Base-by-base conservation (phyloP, 1,284 basidiomycete species). In the Marasmius sp. region DNA sequence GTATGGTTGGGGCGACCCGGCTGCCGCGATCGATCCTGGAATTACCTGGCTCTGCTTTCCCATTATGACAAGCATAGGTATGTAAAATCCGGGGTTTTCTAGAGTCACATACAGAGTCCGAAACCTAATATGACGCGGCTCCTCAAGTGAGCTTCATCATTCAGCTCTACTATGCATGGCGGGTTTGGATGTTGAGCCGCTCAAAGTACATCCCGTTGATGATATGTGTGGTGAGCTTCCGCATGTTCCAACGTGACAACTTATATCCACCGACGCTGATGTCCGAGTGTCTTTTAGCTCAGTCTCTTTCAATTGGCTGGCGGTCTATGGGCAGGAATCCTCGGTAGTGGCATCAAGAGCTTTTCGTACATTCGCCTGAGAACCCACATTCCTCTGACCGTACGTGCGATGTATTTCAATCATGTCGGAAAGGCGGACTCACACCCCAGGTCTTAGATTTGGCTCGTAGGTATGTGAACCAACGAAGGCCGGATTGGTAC, bases 141-240 rank as follows among this genome's bases (percentile, higher is more conserved):
- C 20, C 12, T 54, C 16, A 51, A 72, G 71, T 71, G 45, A 69
- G 68, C 51, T 64, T 61, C 45, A 60, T 64, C 33, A 67, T 67
- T 5, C 74, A 75, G 54, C 55, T 70, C 2, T 75, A 73, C 65
- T 73, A 65, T 57, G 67, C 67, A n/a, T 73, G 71, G 67, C 54
- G 72, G 66, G 49, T 60, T 10, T 53, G 59, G 48, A 33, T 60
- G 8, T 37, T 53, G n/a, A 20, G 39, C 52, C 58, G 36, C 37
- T 48, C 34, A 34, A 50, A 12, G 6, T 39, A 18, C 10, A 9
- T 34, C 27, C 27, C 27, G 27, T 27, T 27, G 27, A 27, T 27
- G 27, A 33, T 53, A 34, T 20, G 38, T 53, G 18, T 27, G 27
- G 27, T 27, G 27, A 27, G 27, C 5, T 27, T 27, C 27, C 27